Percentiles rank a stretch among this genome's conserved stretches.
Evolutionary conservation across 2,329 filamentous ascomycete genomes (phyloP).

Genomic region (Diaporthe batatas): DNA sequence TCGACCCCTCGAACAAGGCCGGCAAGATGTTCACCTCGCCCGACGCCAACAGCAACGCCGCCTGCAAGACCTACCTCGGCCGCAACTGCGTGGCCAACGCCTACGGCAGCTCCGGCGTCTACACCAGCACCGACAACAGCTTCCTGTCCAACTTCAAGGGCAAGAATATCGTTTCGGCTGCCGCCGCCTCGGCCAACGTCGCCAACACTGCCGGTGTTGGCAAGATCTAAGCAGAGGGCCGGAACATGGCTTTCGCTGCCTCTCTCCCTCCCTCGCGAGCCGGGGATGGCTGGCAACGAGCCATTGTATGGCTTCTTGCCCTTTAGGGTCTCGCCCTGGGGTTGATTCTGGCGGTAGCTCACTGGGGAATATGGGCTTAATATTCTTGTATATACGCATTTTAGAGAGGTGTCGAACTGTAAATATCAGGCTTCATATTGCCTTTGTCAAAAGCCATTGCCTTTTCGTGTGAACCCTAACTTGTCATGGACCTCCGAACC

Average conservation of each 20-base stretch:
- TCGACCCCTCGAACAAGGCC: slow-evolving; percentile 47
- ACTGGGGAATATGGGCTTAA: slow-evolving; percentile 1
- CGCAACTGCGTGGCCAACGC: slow-evolving; percentile 64
- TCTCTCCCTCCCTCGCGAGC: not conserved
- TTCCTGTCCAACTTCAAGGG: slow-evolving; percentile 43
- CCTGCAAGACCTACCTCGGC: slow-evolving; percentile 61
- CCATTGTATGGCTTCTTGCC: not conserved
- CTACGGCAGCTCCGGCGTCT: slow-evolving; percentile 36
- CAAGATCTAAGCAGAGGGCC: slow-evolving; percentile 15
- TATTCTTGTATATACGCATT: slow-evolving; percentile 20
- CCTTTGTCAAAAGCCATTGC: not conserved
- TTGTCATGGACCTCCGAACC: not conserved
- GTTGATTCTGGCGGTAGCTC: not conserved
- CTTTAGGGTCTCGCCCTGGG: not conserved
- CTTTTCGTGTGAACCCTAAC: not conserved
- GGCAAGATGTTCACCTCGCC: slow-evolving; percentile 46
- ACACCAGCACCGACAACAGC: slow-evolving; percentile 35
- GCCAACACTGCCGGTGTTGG: slow-evolving; percentile 24
- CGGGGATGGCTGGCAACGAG: not conserved
- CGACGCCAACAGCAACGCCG: slow-evolving; percentile 50
- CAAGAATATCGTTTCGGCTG: slow-evolving; percentile 41
- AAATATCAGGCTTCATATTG: slow-evolving; percentile 8
- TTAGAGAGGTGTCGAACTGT: slow-evolving; percentile 25
- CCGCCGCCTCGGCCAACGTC: slow-evolving; percentile 26
- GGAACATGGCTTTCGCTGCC: too few species aligned